These are phyloP conservation scores for Leccinum subtestaceum DNA, from an alignment of 768 basidiomycete species.

Conservation along the genomic window DNA sequence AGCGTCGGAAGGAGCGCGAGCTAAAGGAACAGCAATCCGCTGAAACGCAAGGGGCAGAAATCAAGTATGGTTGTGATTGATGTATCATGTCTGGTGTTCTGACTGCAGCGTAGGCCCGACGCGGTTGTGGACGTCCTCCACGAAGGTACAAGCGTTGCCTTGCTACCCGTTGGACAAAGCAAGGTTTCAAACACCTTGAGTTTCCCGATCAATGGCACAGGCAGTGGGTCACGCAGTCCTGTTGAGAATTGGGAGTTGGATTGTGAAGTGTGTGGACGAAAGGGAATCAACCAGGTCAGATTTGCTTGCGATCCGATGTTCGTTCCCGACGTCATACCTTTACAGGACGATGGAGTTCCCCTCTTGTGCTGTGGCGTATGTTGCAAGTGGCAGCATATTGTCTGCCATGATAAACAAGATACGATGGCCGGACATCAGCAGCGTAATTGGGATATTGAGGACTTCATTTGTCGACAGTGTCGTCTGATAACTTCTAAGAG, in stretches of 20 bases:
- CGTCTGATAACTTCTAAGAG: conserved; percentile 20
- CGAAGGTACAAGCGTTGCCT: neutral
- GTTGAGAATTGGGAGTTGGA: conserved; percentile 80
- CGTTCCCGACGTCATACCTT: conserved; percentile 8
- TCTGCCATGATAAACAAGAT: conserved; percentile 79
- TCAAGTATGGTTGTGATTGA: conserved; percentile 12
- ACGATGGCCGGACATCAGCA: conserved; percentile 55
- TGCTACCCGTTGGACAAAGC: conserved; percentile 4
- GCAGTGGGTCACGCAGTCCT: conserved; percentile 51
- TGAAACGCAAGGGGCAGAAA: conserved; percentile 9
- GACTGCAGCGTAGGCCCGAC: conserved; percentile 15
- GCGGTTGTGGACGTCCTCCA: neutral
- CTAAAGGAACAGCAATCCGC: conserved; percentile 22
- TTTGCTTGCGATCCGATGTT: neutral
- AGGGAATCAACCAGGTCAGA: conserved; percentile 71
- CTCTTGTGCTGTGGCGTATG: conserved; percentile 83
- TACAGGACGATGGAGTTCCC: conserved; percentile 74
- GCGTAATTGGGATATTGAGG: conserved; percentile 83
- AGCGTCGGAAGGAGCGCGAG: conserved; percentile 38
- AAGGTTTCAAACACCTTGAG: conserved; percentile 1
- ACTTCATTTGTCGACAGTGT: conserved; percentile 74
- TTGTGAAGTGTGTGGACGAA: conserved; percentile 79
- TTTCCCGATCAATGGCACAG: conserved; percentile 24
- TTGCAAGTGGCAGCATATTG: conserved; percentile 86
- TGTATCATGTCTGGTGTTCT: conserved; percentile 12